phyloP scores from a whole-genome alignment of 2,329 filamentous ascomycete species.

The Cercospora nicotianae region DNA sequence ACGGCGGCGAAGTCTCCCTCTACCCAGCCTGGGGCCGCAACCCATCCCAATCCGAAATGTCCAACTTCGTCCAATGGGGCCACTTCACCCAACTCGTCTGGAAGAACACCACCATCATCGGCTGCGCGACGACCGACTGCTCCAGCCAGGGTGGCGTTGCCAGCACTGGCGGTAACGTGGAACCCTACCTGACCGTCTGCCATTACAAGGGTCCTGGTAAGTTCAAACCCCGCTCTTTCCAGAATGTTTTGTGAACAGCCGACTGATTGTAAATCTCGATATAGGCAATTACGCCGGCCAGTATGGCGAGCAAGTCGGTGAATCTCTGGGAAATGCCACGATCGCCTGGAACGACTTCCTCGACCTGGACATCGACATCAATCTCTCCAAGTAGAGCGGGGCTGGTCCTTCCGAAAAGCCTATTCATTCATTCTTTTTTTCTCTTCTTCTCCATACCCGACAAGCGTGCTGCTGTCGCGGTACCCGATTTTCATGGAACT shows the following conservation, averaged over 20 bases:
- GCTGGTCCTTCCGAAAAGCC: neutral
- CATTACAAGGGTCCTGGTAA: conserved; percentile 76
- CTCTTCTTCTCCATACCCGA: neutral
- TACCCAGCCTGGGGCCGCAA: conserved; percentile 44
- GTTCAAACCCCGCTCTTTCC: conserved; percentile 30
- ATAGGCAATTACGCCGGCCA: conserved; percentile 23
- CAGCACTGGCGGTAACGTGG: conserved; percentile 42
- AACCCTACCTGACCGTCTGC: conserved; percentile 74
- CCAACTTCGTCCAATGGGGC: conserved; percentile 64
- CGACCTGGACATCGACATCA: neutral
- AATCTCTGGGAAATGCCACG: conserved; percentile 9
- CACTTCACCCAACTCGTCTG: conserved; percentile 76
- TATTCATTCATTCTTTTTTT: neutral
- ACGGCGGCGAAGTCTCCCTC: conserved; percentile 71
- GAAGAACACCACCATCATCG: conserved; percentile 61
- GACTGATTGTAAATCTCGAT: neutral
- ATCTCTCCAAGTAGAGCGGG: neutral
- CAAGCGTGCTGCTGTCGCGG: neutral
- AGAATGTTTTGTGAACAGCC: neutral
- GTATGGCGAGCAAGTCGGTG: conserved; percentile 18
- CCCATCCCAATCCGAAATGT: conserved; percentile 48
- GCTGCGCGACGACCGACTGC: conserved; percentile 62
- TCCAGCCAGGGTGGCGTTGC: conserved; percentile 44
- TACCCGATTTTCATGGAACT: neutral
- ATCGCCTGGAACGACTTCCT: conserved; percentile 6